Evolutionary conservation across 2,329 filamentous ascomycete species (phyloP).

Genomic region (Onygena corvina): DNA sequence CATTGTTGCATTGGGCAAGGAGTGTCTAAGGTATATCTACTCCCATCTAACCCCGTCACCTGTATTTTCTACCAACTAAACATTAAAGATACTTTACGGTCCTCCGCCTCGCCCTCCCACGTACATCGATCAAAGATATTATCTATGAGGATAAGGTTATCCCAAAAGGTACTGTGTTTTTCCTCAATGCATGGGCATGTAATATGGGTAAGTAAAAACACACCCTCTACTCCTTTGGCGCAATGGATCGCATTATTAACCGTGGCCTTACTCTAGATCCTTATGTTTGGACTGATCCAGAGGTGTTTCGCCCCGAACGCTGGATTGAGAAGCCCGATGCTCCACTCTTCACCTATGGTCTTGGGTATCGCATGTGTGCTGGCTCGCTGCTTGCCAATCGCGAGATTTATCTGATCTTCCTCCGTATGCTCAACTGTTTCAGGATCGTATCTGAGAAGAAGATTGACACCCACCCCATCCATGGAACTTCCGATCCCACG

Average conservation of each 20-base stretch:
- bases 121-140: slow-evolving; percentile 49
- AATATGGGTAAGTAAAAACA: slow-evolving; percentile 46
- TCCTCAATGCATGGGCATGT: slow-evolving; percentile 56
- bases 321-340: slow-evolving; percentile 54
- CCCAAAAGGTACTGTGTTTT: slow-evolving; percentile 51
- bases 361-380: slow-evolving; percentile 57
- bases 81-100: slow-evolving; percentile 48
- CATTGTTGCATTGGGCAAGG: slow-evolving; percentile 50
- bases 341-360: slow-evolving; percentile 52
- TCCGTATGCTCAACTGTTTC: slow-evolving; percentile 51
- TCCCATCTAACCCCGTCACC: not conserved
- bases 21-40: slow-evolving; percentile 42
- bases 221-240: not conserved
- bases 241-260: not conserved
- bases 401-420: slow-evolving; percentile 53
- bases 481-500: slow-evolving; percentile 49
- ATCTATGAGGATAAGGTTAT: slow-evolving; percentile 47
- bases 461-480: slow-evolving; percentile 48
- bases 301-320: slow-evolving; percentile 48
- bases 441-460: slow-evolving; percentile 44
- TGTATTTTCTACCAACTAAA: not conserved
- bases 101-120: slow-evolving; percentile 49
- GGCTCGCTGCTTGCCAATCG: slow-evolving; percentile 52
- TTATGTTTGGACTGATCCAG: slow-evolving; percentile 47
- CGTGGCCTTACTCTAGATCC: slow-evolving; percentile 30